Percentiles rank a stretch among this genome's conserved stretches.
phyloP scores from a whole-genome alignment of 148 eudicot species.

The Salicornia ramosissima region DNA sequence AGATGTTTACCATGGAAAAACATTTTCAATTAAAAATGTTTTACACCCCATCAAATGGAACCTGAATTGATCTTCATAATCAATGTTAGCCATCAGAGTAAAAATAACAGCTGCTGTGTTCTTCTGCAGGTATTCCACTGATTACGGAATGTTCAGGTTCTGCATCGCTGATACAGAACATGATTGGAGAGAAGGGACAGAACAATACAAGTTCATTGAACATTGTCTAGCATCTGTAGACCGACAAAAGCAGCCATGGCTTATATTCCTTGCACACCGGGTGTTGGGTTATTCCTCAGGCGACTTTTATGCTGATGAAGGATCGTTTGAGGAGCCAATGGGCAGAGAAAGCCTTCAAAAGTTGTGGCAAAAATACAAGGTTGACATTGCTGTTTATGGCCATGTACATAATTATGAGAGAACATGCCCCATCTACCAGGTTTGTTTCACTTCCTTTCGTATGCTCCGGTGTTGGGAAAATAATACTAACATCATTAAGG shows the following conservation, averaged over 20 bases:
- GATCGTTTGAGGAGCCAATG: slow-evolving; percentile 89
- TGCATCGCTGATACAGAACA: slow-evolving; percentile 89
- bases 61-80: too few relatives aligned
- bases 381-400: slow-evolving; percentile 78
- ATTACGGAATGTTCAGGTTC: slow-evolving; percentile 91
- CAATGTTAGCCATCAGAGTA: too few relatives aligned
- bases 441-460: slow-evolving; percentile 15
- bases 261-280: slow-evolving; percentile 84
- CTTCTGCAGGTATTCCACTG: slow-evolving; percentile 69
- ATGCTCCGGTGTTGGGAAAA: too few relatives aligned
- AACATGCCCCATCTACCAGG: slow-evolving; percentile 94
- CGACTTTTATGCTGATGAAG: slow-evolving; percentile 46
- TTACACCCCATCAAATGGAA: too few relatives aligned
- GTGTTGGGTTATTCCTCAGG: slow-evolving; percentile 82
- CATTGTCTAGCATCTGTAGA: slow-evolving; percentile 80
- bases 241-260: slow-evolving; percentile 90
- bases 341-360: slow-evolving; percentile 90
- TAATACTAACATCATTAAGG: too few relatives aligned
- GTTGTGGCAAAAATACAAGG: slow-evolving; percentile 93
- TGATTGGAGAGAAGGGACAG: slow-evolving; percentile 90
- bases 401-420: slow-evolving; percentile 89
- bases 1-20: too few relatives aligned
- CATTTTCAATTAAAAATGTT: too few relatives aligned
- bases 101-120: too few relatives aligned
- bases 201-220: slow-evolving; percentile 82